phyloP scores from a whole-genome alignment of 2,329 filamentous ascomycete species.

The Diaporthe australafricana region DNA sequence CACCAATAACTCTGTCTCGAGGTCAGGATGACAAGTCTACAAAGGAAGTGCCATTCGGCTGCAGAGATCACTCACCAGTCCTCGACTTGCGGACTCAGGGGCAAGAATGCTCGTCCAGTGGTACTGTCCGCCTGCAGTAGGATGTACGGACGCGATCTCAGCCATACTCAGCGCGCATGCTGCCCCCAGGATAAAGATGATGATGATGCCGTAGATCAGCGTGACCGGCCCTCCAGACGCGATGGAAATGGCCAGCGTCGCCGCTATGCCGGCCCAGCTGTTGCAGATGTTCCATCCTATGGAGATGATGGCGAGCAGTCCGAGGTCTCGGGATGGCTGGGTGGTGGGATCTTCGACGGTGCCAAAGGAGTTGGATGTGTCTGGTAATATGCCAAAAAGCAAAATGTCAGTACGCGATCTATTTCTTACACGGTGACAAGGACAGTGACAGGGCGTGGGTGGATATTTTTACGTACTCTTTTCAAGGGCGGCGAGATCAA shows the following conservation, averaged over 20 bases:
- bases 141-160: conserved; percentile 50
- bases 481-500: conserved; percentile 5
- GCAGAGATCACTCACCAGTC: conserved; percentile 19
- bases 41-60: too few relatives aligned
- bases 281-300: conserved; percentile 42
- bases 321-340: conserved; percentile 26
- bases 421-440: neutral
- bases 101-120: conserved; percentile 49
- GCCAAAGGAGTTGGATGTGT: conserved; percentile 27
- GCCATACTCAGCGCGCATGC: conserved; percentile 47
- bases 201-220: conserved; percentile 46
- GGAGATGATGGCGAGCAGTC: conserved; percentile 33
- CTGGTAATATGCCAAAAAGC: neutral
- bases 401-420: neutral
- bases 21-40: neutral
- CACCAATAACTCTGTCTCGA: conserved; percentile 37
- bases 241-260: conserved; percentile 40
- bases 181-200: conserved; percentile 43
- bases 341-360: conserved; percentile 20
- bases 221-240: conserved; percentile 35
- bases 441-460: conserved; percentile 22
- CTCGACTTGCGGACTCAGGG: conserved; percentile 32
- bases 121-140: conserved; percentile 53
- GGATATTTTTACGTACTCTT: conserved; percentile 43
- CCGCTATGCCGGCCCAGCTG: conserved; percentile 43